Base-by-base conservation (phyloP, 2,329 filamentous ascomycete species). In the Kalmusia sp. region DNA sequence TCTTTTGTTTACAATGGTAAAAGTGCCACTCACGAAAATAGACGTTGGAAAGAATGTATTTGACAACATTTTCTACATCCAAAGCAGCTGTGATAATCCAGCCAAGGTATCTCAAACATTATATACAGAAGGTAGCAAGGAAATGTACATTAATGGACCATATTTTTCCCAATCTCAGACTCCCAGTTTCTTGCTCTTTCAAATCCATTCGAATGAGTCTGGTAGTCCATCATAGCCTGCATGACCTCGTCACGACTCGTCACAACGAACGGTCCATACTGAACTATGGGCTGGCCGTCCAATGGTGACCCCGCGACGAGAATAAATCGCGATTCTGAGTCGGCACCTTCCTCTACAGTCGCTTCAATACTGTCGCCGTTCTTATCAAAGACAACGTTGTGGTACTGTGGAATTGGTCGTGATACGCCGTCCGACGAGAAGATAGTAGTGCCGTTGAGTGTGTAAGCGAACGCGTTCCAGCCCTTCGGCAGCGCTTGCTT, bases 381-480 rank as follows among this genome's bases (percentile, higher is more conserved):
- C 59, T 87, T 84, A 65, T 92, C 88, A 69, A 98, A 96, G 5
- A 97, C 91, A 21, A 95, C 90, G 71, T 95, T 97, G 77, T 97
- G 87, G 72, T 87, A 97, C 69, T 90, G 84, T 51, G 81, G 80
- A 12, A 93, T 83, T 1, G 68, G 68, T 27, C 68, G 59, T 22
- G 69, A 71, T n/a, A 68, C 65, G 38, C 67, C 63, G 44, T 57
- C 62, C 0, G 69, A 67, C 0, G 68, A 70, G 72, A 89, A 90
- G 64, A 79, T 78, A 1, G 86, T 87, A 6, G 82, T 84, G 19
- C 93, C 93, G 54, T 87, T 82, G n/a, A 98, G 80, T 3, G 86
- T 88, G 74, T 97, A 98, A 14, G 88, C 87, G 68, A 98, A 98
- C 1, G 91, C 87, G 73, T 96, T 97, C 91, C 92, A 98, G 24